Base-by-base conservation (phyloP, 1,284 basidiomycete species). In the Fistulina hepatica region DNA sequence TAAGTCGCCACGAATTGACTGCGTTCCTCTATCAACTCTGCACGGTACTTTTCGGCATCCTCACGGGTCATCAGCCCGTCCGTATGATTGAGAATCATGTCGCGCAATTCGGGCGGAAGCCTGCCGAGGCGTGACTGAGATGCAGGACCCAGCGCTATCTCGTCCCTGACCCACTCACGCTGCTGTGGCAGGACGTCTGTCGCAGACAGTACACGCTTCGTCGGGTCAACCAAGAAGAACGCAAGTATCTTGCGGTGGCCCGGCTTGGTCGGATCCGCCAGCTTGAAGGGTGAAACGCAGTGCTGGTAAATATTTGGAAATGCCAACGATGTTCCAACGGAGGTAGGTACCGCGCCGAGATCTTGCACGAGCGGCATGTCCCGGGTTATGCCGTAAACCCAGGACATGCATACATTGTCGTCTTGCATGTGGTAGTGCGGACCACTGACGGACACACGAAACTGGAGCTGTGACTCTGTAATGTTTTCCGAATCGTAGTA, bases 221-320 rank as follows among this genome's bases (percentile, higher is more conserved):
- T 53, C 0, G 71, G 67, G 48, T 73, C 67, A 27, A 71, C 64
- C 12, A 74, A 58, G 52, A 69, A 72, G 16, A 71, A 51, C 0
- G 62, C 62, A 6, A 72, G 47, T 25, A 74, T 65, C 48, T 69
- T 71, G 24, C 65, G 58, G 39, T 68, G 61, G 0, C 69, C 70
- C 1, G 63, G 61, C 36, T 60, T 61, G 3, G 61, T 54, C 1
- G 52, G 51, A 42, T 72, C 66, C 5, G 40, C 50, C 9, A 71
- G 60, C 31, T 53, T 42, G 50, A 70, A 69, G 2, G 60, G 57
- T 23, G 55, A 52, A 16, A 70, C 61, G 23, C 54, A 54, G 44
- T 70, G 65, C 46, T 69, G 67, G 32, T 64, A 58, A 23, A 63
- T 50, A 40, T 71, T 72, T 0, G 67, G 65, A 44, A 67, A 69